Conservation (phyloP, 2,329 filamentous ascomycete species). For the Aciculosporium take region DNA sequence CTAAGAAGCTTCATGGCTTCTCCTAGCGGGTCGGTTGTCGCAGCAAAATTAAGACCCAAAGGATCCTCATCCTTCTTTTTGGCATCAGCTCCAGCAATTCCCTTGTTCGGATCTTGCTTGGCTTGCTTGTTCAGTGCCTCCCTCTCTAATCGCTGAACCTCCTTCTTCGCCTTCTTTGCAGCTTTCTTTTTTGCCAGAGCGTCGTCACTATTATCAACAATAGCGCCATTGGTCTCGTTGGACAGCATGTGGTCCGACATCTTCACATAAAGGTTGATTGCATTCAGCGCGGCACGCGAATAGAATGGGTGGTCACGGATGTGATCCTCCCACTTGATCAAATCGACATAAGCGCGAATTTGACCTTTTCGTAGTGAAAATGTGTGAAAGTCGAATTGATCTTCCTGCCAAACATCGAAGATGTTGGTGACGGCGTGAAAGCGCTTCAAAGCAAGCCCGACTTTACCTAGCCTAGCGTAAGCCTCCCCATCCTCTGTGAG, state of each 20-base stretch:
- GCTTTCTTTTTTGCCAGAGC: conserved; percentile 70
- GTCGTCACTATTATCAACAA: conserved; percentile 37
- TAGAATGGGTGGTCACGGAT: conserved; percentile 90
- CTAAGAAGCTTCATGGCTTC: conserved; percentile 78
- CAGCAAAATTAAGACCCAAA: conserved; percentile 61
- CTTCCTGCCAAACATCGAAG: conserved; percentile 95
- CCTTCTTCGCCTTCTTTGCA: conserved; percentile 78
- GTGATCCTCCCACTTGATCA: conserved; percentile 91
- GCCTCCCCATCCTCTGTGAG: conserved; percentile 90
- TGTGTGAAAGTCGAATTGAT: conserved; percentile 97
- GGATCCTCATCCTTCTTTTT: conserved; percentile 92
- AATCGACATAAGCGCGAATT: conserved; percentile 86
- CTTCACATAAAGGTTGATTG: conserved; percentile 65
- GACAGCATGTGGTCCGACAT: conserved; percentile 61
- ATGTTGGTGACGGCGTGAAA: conserved; percentile 82
- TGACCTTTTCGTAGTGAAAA: conserved; percentile 96
- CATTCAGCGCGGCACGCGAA: conserved; percentile 66
- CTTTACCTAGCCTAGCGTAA: conserved; percentile 66
- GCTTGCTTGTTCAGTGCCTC: conserved; percentile 65
- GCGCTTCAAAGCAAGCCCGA: conserved; percentile 79
- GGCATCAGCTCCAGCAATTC: conserved; percentile 45
- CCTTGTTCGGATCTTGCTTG: conserved; percentile 74
- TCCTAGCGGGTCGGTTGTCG: conserved; percentile 68
- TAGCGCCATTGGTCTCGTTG: conserved; percentile 47
- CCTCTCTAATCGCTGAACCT: conserved; percentile 49